These are phyloP conservation scores for Actinidia polygama DNA, from an alignment of 179 eudicot genomes.

Conservation along the genomic window DNA sequence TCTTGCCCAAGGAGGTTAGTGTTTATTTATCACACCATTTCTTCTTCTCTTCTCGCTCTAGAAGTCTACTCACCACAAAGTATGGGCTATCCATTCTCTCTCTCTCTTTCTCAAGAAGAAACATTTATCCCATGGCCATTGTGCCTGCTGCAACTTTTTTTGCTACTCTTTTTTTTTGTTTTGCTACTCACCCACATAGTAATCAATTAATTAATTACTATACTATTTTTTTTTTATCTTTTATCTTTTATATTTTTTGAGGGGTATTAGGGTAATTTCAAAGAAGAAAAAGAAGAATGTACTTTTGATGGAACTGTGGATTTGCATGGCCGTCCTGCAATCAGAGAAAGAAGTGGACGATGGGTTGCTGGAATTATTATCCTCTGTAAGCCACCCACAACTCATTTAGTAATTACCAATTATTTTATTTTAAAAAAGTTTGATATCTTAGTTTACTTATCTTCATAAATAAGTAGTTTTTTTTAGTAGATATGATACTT, in stretches of 20 bases:
- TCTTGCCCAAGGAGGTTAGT: constrained; percentile 15
- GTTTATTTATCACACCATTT: background rate
- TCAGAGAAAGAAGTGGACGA: constrained; percentile 47
- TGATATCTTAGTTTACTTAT: constrained; percentile 3
- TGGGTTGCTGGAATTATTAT: constrained; percentile 57
- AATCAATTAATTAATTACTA: background rate
- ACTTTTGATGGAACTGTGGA: constrained; percentile 64
- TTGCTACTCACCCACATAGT: background rate
- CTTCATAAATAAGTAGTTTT: background rate
- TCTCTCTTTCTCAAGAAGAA: background rate
- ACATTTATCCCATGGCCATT: too few relatives aligned
- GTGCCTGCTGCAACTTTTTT: too few relatives aligned
- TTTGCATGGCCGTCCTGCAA: constrained; percentile 48
- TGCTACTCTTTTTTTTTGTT: background rate
- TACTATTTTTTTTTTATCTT: background rate
- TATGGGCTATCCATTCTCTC: background rate
- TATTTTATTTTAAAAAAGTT: background rate
- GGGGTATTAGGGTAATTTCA: background rate
- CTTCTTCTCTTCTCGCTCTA: background rate
- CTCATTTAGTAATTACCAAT: background rate
- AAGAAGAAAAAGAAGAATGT: constrained; percentile 31
- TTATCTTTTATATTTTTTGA: background rate
- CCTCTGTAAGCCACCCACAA: constrained; percentile 41
- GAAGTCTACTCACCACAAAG: too few relatives aligned
- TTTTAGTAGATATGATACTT: background rate